A percentile compares a stretch with the other conserved stretches of the same genome.
Evolutionary conservation across 2,329 filamentous ascomycete genomes (phyloP).

Genomic region (Ascochyta clinopodiicola): DNA sequence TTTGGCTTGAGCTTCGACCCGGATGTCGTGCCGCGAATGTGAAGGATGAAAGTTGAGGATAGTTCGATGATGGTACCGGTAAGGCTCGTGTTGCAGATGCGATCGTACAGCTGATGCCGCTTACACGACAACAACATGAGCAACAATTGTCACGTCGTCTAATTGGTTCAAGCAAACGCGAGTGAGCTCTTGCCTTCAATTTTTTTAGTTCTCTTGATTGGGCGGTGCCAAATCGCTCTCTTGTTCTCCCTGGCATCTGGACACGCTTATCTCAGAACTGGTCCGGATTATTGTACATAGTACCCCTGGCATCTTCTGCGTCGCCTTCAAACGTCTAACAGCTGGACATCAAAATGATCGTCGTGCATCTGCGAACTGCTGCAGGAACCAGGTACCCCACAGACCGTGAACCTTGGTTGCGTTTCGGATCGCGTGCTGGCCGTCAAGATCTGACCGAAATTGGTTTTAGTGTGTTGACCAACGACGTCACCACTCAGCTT

Average conservation of each 20-base stretch:
- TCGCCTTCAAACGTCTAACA: not conserved
- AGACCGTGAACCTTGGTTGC: constrained; percentile 23
- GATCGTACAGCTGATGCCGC: not conserved
- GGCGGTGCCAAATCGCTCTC: not conserved
- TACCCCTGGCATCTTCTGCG: not conserved
- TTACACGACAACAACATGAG: not conserved
- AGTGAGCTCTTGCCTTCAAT: too few relatives aligned
- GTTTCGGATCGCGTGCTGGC: constrained; percentile 20
- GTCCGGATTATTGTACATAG: not conserved
- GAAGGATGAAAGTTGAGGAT: not conserved
- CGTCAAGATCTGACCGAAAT: constrained; percentile 30
- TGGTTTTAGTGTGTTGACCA: constrained; percentile 25
- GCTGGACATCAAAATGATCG: constrained; percentile 10
- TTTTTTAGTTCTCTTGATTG: too few relatives aligned
- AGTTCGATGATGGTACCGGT: not conserved
- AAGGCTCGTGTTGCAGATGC: not conserved
- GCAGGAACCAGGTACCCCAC: constrained; percentile 25
- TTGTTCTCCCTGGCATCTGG: not conserved
- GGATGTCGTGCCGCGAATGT: constrained; percentile 6
- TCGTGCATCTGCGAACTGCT: constrained; percentile 19
- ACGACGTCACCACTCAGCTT: constrained; percentile 35
- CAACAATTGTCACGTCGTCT: not conserved
- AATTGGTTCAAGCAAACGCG: not conserved
- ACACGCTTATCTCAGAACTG: not conserved
- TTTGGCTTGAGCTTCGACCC: constrained; percentile 12